Base-by-base conservation (phyloP, 2,329 filamentous ascomycete species). In the Ophiostoma sp. region DNA sequence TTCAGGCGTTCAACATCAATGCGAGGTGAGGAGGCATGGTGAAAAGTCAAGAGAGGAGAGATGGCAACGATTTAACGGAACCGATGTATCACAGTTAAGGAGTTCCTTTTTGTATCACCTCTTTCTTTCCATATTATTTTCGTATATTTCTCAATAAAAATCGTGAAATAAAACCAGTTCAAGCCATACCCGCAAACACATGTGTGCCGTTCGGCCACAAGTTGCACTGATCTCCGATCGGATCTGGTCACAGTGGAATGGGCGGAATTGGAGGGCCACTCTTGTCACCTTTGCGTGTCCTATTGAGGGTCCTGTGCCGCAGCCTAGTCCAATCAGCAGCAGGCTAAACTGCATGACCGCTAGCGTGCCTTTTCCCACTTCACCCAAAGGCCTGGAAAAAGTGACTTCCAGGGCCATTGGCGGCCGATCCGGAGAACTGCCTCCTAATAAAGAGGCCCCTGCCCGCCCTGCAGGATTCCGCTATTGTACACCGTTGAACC, bases 281-380 rank as follows among this genome's bases (percentile, higher is more conserved):
- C 12, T 15, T 15, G 12, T 52, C 22, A 22, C 19, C 42, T 52
- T 25, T 22, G 50, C 7, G 48, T 52, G 50, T 52, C 22, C 50
- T 52, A 6, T 52, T 36, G 33, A 36, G 33, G 50, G 50, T 55
- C 61, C 57, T 36, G 33, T 66, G 59, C n/a, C 48, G 19, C 31
- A 25, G 25, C 31, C 28, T 17, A 33, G 70, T 48, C 73, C 73
- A 75, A 75, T 75, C 73, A 75, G 52, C 73, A 63, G 48, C 50
- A 42, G 59, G 39, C 71, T 73, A 73, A 74, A 71, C 31, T 45
- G 64, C 52, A 74, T 74, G 57, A 45, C 52, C 42, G 63, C 71
- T 69, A 68, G 64, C 64, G 42, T 33, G 15, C 42, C 42, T 50
- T 45, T 66, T 42, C 33, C 36, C n/a, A 22, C 33, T 66, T 66